Conservation (phyloP, 345 rosid genomes). For the Populus deltoides region DNA sequence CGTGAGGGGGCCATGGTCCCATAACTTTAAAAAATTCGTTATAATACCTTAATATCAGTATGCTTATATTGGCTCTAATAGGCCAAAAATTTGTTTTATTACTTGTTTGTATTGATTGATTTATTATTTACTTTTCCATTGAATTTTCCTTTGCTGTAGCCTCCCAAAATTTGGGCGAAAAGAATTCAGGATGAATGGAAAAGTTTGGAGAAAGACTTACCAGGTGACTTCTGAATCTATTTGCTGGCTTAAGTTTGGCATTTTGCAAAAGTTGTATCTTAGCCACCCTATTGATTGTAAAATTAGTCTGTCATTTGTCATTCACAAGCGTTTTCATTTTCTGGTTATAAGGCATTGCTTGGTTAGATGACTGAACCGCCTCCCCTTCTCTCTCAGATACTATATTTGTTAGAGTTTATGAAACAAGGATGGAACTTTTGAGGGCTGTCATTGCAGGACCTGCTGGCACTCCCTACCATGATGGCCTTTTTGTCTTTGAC, state of each 20-base stretch:
- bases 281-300: not conserved
- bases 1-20: too few relatives aligned
- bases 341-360: not conserved
- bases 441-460: slow-evolving; percentile 59
- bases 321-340: not conserved
- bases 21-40: too few relatives aligned
- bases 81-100: too few relatives aligned
- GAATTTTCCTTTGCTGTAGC: slow-evolving; percentile 22
- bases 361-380: not conserved
- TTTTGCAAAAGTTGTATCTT: not conserved
- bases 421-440: slow-evolving; percentile 53
- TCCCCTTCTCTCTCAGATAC: slow-evolving; percentile 24
- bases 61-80: too few relatives aligned
- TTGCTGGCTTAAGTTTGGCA: not conserved
- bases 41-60: too few relatives aligned
- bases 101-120: not conserved
- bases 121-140: too few relatives aligned
- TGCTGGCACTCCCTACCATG: slow-evolving; percentile 62
- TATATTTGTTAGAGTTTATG: slow-evolving; percentile 54
- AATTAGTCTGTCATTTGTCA: not conserved
- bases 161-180: slow-evolving; percentile 44
- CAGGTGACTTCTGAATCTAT: slow-evolving; percentile 36
- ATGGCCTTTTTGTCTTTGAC: slow-evolving; percentile 64
- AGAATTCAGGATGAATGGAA: slow-evolving; percentile 54
- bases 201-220: slow-evolving; percentile 47